A percentile compares a stretch with the other conserved stretches of the same genome.
These are phyloP conservation scores for Oidium heveae DNA, from an alignment of 2,329 filamentous ascomycete genomes.

Conservation along the genomic window DNA sequence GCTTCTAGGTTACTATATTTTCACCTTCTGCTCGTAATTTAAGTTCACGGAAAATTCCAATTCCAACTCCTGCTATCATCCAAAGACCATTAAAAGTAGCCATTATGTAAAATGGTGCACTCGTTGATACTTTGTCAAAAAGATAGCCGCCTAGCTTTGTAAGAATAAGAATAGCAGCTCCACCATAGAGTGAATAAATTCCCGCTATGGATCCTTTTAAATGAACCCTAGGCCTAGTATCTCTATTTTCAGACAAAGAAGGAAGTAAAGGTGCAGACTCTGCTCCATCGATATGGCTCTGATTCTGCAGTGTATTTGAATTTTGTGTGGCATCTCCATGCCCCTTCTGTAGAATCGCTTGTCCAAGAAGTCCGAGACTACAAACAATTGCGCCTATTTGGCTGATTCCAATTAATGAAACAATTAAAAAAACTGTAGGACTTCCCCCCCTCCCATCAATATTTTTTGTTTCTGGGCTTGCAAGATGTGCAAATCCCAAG, in stretches of 20 bases:
- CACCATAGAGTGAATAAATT: conserved; percentile 77
- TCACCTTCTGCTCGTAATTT: background rate
- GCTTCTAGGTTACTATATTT: background rate
- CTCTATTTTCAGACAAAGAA: conserved; percentile 12
- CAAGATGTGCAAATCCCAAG: conserved; percentile 44
- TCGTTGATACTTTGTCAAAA: conserved; percentile 50
- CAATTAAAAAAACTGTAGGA: conserved; percentile 46
- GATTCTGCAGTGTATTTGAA: background rate
- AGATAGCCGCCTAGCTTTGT: conserved; percentile 75
- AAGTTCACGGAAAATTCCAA: conserved; percentile 11
- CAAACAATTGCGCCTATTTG: conserved; percentile 95
- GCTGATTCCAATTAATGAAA: conserved; percentile 62
- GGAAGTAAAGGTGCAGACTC: conserved; percentile 1
- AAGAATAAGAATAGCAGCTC: conserved; percentile 66
- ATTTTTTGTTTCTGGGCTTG: conserved; percentile 47
- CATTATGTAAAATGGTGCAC: conserved; percentile 87
- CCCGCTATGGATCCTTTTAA: conserved; percentile 90
- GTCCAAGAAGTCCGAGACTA: conserved; percentile 67
- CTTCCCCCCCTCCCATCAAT: conserved; percentile 40
- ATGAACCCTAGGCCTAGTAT: conserved; percentile 10
- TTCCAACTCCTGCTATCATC: conserved; percentile 21
- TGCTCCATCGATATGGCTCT: conserved; percentile 4
- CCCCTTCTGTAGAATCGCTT: conserved; percentile 39
- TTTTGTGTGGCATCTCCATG: conserved; percentile 12
- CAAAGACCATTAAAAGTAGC: conserved; percentile 61